Percentiles rank a stretch among this genome's conserved stretches.
These are phyloP conservation scores for Cardiospermum halicacabum DNA, from an alignment of 345 rosid genomes.

Conservation along the genomic window DNA sequence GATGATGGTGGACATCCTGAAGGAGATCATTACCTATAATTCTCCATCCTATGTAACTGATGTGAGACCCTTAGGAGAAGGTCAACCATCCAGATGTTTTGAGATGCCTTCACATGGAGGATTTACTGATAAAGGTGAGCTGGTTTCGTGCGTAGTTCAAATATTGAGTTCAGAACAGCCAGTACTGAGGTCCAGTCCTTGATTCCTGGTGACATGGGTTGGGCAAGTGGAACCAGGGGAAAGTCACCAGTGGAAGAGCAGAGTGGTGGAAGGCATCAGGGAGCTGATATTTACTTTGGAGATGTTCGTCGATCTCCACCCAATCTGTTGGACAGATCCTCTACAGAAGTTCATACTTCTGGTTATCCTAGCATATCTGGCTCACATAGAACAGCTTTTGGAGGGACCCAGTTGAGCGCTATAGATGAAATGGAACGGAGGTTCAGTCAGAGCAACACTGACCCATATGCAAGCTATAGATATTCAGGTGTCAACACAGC, in stretches of 20 bases:
- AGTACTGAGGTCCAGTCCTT: slow-evolving; percentile 21
- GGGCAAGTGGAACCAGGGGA: slow-evolving; percentile 20
- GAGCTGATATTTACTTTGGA: slow-evolving; percentile 19
- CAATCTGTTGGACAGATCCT: too few relatives aligned
- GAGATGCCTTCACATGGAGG: not conserved
- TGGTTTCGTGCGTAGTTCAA: not conserved
- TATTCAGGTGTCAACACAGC: slow-evolving; percentile 22
- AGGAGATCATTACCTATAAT: slow-evolving; percentile 21
- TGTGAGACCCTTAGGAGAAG: slow-evolving; percentile 26
- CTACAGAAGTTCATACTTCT: slow-evolving; percentile 11
- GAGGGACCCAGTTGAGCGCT: slow-evolving; percentile 19
- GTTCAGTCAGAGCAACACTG: slow-evolving; percentile 13
- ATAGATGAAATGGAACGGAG: slow-evolving; percentile 33
- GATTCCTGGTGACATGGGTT: slow-evolving; percentile 24
- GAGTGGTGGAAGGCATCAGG: slow-evolving; percentile 27
- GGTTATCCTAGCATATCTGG: not conserved
- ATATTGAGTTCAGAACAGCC: not conserved
- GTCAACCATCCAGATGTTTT: slow-evolving; percentile 6
- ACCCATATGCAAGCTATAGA: slow-evolving; percentile 22
- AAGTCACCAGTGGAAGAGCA: slow-evolving; percentile 22
- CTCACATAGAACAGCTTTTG: slow-evolving; percentile 26
- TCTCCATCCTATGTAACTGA: slow-evolving; percentile 12
- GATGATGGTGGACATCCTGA: slow-evolving; percentile 25
- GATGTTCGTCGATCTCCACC: too few relatives aligned
- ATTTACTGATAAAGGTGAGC: not conserved